Percentiles rank a stretch among this genome's conserved stretches.
Evolutionary conservation across 2,329 filamentous ascomycete genomes (phyloP).

Genomic region (Xylariaceae sp.): DNA sequence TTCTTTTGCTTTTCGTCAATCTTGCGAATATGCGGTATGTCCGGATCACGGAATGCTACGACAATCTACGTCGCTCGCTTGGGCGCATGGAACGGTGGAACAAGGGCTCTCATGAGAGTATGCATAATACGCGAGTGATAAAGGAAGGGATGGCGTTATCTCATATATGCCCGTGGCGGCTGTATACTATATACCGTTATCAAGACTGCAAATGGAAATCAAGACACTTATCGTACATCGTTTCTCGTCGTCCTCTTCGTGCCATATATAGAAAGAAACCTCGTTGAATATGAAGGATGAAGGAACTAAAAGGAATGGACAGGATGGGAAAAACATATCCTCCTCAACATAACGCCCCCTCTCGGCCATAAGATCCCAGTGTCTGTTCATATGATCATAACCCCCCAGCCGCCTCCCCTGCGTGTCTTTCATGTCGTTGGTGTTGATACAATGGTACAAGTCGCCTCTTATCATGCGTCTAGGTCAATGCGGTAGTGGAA

Average conservation of each 20-base stretch:
- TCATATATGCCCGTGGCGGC: neutral
- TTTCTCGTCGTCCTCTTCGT: constrained; percentile 15
- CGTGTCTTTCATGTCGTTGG: constrained; percentile 15
- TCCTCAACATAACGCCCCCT: constrained; percentile 17
- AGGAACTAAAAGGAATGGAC: constrained; percentile 3
- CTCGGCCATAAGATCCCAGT: constrained; percentile 11
- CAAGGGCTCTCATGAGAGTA: neutral
- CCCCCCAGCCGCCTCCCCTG: neutral
- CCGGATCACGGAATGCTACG: too few species aligned
- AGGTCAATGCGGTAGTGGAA: neutral
- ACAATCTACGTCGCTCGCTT: too few species aligned
- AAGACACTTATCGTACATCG: constrained; percentile 21
- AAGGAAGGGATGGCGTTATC: neutral
- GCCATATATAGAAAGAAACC: constrained; percentile 3
- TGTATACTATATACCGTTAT: constrained; percentile 1
- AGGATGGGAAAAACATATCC: constrained; percentile 1
- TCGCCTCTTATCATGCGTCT: constrained; percentile 18
- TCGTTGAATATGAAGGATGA: constrained; percentile 3
- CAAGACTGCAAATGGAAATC: neutral
- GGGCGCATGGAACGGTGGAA: neutral
- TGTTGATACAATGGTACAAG: constrained; percentile 23
- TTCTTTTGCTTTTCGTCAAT: neutral
- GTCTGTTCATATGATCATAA: neutral
- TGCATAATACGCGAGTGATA: neutral
- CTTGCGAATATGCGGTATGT: neutral